Evolutionary conservation across 805 yeast species (phyloP).

Genomic region (Saccharomycodes ludwigii): DNA sequence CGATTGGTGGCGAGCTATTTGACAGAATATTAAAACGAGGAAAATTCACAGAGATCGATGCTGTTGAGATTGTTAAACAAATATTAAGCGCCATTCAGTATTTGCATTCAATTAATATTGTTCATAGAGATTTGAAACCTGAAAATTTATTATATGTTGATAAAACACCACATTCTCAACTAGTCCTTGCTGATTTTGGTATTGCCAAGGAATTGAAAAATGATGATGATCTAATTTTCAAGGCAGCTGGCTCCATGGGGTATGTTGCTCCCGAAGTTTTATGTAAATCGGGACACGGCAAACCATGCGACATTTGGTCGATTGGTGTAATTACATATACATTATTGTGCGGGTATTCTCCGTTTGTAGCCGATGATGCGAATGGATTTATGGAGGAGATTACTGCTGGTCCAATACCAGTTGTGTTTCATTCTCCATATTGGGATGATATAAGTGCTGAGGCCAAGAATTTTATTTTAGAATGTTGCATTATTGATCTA

Average conservation of each 20-base stretch:
- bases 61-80: conserved; percentile 61
- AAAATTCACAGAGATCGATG: conserved; percentile 80
- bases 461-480: conserved; percentile 67
- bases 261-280: conserved; percentile 96
- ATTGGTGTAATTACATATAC: conserved; percentile 89
- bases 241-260: conserved; percentile 87
- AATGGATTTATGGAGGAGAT: conserved; percentile 76
- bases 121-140: conserved; percentile 90
- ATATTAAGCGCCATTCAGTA: conserved; percentile 68
- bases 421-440: conserved; percentile 76
- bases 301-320: conserved; percentile 94
- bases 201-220: conserved; percentile 67
- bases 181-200: conserved; percentile 92
- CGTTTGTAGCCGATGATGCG: conserved; percentile 76
- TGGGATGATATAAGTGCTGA: conserved; percentile 74
- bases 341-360: conserved; percentile 81
- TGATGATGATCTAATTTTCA: conserved; percentile 47
- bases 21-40: conserved; percentile 76
- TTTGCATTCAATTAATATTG: conserved; percentile 64
- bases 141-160: conserved; percentile 73
- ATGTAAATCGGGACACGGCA: conserved; percentile 75
- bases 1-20: conserved; percentile 92
- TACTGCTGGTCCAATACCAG: conserved; percentile 50
- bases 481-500: conserved; percentile 60
- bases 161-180: conserved; percentile 45